phyloP scores from a whole-genome alignment of 176 grass and related monocot genomes.

The Rhynchospora tenuis region DNA sequence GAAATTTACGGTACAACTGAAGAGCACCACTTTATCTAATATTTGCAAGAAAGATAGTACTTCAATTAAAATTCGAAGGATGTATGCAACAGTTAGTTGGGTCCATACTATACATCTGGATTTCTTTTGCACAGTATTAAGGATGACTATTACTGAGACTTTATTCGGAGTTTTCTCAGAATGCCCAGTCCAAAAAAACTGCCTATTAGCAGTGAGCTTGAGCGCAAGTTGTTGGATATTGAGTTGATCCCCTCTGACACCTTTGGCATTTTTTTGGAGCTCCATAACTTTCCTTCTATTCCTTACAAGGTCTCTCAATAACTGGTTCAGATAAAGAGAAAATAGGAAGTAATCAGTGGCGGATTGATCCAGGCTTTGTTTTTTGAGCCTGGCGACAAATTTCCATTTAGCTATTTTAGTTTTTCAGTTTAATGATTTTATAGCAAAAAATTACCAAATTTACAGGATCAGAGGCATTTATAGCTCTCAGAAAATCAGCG shows the following conservation, averaged over 20 bases:
- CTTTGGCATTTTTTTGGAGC: slow-evolving; percentile 76
- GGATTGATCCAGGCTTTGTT: too few relatives aligned
- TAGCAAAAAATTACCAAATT: too few relatives aligned
- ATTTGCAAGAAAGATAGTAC: neutral
- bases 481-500: too few relatives aligned
- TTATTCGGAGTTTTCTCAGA: neutral
- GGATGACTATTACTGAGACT: neutral
- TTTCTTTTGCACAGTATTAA: slow-evolving; percentile 16
- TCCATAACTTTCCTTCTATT: slow-evolving; percentile 95
- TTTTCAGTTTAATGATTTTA: too few relatives aligned
- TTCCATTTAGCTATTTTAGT: too few relatives aligned
- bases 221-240: slow-evolving; percentile 97
- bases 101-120: slow-evolving; percentile 21
- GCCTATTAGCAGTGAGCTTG: slow-evolving; percentile 98
- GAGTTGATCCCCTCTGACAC: slow-evolving; percentile 82
- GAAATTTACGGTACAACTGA: neutral
- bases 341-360: too few relatives aligned
- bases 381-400: too few relatives aligned
- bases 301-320: slow-evolving; percentile 80
- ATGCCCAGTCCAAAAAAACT: too few relatives aligned
- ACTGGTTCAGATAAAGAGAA: slow-evolving; percentile 41
- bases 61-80: neutral
- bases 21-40: neutral
- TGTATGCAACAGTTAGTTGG: neutral
- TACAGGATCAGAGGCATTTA: too few relatives aligned